Evolutionary conservation across 108 stramenopile species (phyloP), one percentile per base, ranked within the genome.

Genomic region (Nannochloropsis granulata): DNA sequence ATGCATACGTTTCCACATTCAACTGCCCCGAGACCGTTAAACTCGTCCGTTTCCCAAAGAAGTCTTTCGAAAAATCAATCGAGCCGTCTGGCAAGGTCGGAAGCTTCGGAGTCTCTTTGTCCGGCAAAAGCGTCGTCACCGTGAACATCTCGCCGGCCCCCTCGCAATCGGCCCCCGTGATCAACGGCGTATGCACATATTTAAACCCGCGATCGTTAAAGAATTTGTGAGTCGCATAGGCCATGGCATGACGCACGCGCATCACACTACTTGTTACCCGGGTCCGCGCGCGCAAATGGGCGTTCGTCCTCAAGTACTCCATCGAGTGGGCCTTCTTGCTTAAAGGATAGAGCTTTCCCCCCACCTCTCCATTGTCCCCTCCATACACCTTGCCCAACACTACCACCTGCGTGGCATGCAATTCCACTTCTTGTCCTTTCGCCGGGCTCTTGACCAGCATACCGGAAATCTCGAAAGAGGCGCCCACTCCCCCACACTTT

Each of bases 21-120:
- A 98, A 91, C 89, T 98, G 97, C 23, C 94, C 94, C 12, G 94
- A 94, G 0, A 98, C 97, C 16, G 97, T 97, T 83, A 98, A 92
- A 81, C 89, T 90, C 79, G 91, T 91, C 12, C 92, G 91, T 44
- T 91, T 85, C 19, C 93, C 92, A 84, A 94, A 94, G 86, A 94
- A 95, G 82, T 95, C 94, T 80, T 92, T 89, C 81, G 84, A 81
- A 82, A 90, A 93, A 86, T 93, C 92, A 14, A 93, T 86, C 26
- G 87, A 86, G 71, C 92, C 93, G 44, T 44, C 84, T 43, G 78
- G 24, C 78, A 13, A 12, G 78, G 12, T 79, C 13, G 83, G 83
- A 21, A 83, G 25, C 46, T 79, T 80, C 45, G 43, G 78, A 16
- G 85, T 12, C 14, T 8, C 23, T n/a, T 84, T 86, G 43, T 86